Conservation (phyloP, 805 yeast genomes). For the Ogataea glucozyma region DNA sequence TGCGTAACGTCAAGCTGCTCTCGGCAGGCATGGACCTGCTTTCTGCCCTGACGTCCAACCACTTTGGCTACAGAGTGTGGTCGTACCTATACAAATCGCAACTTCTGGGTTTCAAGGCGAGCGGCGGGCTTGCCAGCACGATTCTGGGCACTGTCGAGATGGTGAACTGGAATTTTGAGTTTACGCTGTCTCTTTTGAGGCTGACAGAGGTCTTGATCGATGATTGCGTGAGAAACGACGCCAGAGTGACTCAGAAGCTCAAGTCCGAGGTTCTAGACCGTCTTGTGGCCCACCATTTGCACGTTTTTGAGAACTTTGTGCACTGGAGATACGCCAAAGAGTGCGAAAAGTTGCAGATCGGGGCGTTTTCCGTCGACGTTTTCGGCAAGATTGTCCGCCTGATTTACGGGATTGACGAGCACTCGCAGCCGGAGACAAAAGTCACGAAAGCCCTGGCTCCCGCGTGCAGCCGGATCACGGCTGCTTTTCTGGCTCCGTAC, state of each 20-base stretch:
- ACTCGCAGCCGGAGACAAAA: slow-evolving; percentile 36
- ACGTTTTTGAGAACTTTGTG: slow-evolving; percentile 70
- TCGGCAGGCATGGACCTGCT: slow-evolving; percentile 52
- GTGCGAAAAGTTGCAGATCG: slow-evolving; percentile 61
- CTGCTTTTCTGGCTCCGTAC: slow-evolving; percentile 55
- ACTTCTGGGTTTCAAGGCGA: slow-evolving; percentile 59
- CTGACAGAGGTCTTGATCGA: slow-evolving; percentile 54
- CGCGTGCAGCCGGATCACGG: slow-evolving; percentile 52
- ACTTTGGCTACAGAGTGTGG: slow-evolving; percentile 74
- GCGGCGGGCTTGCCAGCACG: slow-evolving; percentile 62
- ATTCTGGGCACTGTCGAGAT: slow-evolving; percentile 74
- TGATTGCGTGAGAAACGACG: slow-evolving; percentile 45
- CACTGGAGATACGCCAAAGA: slow-evolving; percentile 65
- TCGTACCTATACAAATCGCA: slow-evolving; percentile 68
- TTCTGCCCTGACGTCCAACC: slow-evolving; percentile 41
- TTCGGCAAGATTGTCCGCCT: slow-evolving; percentile 56
- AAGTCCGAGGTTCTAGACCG: slow-evolving; percentile 58
- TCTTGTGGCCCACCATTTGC: slow-evolving; percentile 56
- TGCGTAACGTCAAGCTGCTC: slow-evolving; percentile 49
- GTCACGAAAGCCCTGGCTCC: slow-evolving; percentile 51
- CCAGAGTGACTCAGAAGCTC: slow-evolving; percentile 39
- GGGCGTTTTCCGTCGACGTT: slow-evolving; percentile 51
- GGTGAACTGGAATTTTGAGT: slow-evolving; percentile 62
- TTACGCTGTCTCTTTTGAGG: slow-evolving; percentile 61
- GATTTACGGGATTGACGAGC: slow-evolving; percentile 55